phyloP scores from a whole-genome alignment of 2,329 filamentous ascomycete genomes.

The Nigrospora oryzae region DNA sequence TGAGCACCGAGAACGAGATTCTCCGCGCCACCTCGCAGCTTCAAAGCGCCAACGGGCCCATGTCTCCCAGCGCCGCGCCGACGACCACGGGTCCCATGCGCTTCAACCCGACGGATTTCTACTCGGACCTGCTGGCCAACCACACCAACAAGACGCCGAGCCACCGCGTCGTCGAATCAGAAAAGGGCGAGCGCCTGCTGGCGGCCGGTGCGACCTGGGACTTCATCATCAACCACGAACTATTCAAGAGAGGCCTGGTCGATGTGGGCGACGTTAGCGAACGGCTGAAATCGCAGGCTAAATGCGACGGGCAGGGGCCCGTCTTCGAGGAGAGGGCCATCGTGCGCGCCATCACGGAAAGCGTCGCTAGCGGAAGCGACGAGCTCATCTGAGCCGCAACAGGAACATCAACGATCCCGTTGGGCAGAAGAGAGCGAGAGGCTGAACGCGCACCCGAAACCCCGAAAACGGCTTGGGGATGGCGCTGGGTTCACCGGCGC shows the following conservation, averaged over 20 bases:
- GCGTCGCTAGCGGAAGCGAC: slow-evolving; percentile 68
- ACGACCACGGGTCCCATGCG: slow-evolving; percentile 58
- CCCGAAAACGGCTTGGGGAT: too few species aligned
- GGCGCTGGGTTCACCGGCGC: background rate
- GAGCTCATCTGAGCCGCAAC: slow-evolving; percentile 50
- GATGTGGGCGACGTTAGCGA: slow-evolving; percentile 78
- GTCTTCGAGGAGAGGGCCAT: slow-evolving; percentile 78
- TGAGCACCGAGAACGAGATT: slow-evolving; percentile 87
- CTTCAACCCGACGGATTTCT: slow-evolving; percentile 67
- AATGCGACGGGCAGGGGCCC: slow-evolving; percentile 80
- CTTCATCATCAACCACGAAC: slow-evolving; percentile 70
- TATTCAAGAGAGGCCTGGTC: slow-evolving; percentile 69
- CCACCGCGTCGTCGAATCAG: slow-evolving; percentile 60
- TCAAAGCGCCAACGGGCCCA: slow-evolving; percentile 22
- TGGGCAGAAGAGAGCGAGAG: too few species aligned
- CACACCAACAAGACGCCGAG: slow-evolving; percentile 55
- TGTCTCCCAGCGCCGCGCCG: slow-evolving; percentile 33
- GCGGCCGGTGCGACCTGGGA: slow-evolving; percentile 83
- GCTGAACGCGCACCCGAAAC: too few species aligned
- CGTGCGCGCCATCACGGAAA: slow-evolving; percentile 65
- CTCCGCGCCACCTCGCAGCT: slow-evolving; percentile 65
- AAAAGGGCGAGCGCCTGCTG: slow-evolving; percentile 60
- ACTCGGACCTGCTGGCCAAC: slow-evolving; percentile 51
- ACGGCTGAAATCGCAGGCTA: slow-evolving; percentile 62
- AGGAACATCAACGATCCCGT: too few species aligned